Evolutionary conservation across 106 monocot species (phyloP).

Genomic region (Dioscorea alata): DNA sequence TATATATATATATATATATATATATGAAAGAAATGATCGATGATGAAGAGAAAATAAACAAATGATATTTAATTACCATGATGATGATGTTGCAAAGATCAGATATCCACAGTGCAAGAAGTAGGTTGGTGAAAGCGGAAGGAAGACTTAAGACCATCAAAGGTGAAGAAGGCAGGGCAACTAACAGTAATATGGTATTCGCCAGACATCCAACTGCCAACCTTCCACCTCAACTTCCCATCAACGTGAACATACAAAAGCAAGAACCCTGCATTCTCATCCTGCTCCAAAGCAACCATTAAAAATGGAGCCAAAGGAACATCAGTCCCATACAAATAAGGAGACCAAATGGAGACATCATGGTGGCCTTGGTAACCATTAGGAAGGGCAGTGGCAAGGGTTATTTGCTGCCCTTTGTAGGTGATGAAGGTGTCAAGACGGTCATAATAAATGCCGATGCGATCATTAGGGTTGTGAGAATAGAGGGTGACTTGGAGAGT

Average conservation of each 20-base stretch:
- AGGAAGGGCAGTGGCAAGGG: slow-evolving; percentile 11
- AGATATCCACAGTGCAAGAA: slow-evolving; percentile 37
- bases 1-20: no score
- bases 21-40: no score
- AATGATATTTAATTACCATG: no score
- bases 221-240: slow-evolving; percentile 10
- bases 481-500: slow-evolving; percentile 28
- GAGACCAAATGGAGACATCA: slow-evolving; percentile 51
- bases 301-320: slow-evolving; percentile 48
- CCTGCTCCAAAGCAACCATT: slow-evolving; percentile 11
- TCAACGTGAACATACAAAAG: not conserved
- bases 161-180: slow-evolving; percentile 37
- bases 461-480: slow-evolving; percentile 51
- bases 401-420: slow-evolving; percentile 49
- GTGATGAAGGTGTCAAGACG: slow-evolving; percentile 36
- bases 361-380: slow-evolving; percentile 50
- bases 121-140: slow-evolving; percentile 27
- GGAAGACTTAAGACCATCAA: not conserved
- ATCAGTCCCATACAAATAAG: slow-evolving; percentile 19
- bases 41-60: no score
- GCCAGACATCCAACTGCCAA: slow-evolving; percentile 4
- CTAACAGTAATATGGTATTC: slow-evolving; percentile 26
- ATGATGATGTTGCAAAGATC: not conserved
- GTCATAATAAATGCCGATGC: slow-evolving; percentile 60
- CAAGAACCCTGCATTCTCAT: slow-evolving; percentile 17